Evolutionary conservation across 352 stramenopile genomes (phyloP), one percentile per base, ranked within the genome.

Genomic region (Aphanomyces cochlioides): DNA sequence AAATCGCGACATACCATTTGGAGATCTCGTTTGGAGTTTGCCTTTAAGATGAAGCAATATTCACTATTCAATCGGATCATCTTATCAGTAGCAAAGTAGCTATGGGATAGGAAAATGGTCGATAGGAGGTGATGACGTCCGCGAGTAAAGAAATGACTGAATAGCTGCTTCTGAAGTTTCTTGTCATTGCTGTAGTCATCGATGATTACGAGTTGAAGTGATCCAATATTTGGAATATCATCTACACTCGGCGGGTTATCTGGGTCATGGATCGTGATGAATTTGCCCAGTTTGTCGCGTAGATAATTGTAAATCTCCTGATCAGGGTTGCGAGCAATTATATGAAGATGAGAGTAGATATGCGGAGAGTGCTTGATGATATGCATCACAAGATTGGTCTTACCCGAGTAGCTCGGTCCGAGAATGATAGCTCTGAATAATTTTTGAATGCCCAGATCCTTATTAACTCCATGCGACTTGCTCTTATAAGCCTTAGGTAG

Each of bases 161-260:
- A 79, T 0, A 81, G 19, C 54, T 76, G 48, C 58, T 77, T 79
- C 56, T 79, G 71, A 41, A 79, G 45, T 21, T 54, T 40, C 38
- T 76, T 73, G 72, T 79, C 73, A 39, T 73, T 75, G 2, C n/a
- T 61, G 39, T 73, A 78, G 59, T 80, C 75, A 72, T 80, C 73
- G 12, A 77, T 79, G 17, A 81, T 47, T n/a, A 75, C 61, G 6
- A 79, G 57, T 64, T 78, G 43, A 1, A 72, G n/a, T 13, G 69
- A 63, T 67, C 68, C 28, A 34, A 64, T 64, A 47, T 61, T 53
- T 39, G 72, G 47, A n/a, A 81, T 78, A 34, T n/a, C 38, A 71
- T 80, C 72, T 56, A 80, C 63, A 34, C n/a, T 74, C 5, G 76
- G 72, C n/a, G 36, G n/a, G 48, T 57, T 57, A 7, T 57, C 48